A percentile compares a stretch with the other conserved stretches of the same genome.
Conservation (phyloP, 1,139 yeast species). For the Candida tetrigidarum region DNA sequence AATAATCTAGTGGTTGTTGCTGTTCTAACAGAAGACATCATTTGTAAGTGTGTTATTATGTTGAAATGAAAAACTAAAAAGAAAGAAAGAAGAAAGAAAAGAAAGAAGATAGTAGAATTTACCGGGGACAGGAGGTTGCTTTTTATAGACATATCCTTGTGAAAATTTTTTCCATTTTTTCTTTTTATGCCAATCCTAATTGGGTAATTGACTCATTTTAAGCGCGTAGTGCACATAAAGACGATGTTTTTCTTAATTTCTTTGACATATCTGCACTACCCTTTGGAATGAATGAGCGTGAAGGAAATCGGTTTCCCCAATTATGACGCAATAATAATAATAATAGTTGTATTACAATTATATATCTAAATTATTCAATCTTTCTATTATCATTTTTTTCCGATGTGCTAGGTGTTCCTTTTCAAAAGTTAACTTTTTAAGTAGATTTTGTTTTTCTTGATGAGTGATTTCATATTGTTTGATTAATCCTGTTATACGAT, state of each 20-base stretch:
- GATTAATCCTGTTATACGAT: constrained; percentile 8
- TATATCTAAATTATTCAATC: constrained; percentile 7
- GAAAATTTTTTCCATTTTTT: constrained; percentile 11
- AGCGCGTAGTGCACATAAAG: constrained; percentile 16
- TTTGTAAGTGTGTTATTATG: not conserved
- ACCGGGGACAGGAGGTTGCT: too few relatives aligned
- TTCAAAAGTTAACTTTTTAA: constrained; percentile 4
- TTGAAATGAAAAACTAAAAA: constrained; percentile 1
- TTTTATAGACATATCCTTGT: constrained; percentile 9
- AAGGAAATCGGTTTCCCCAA: too few relatives aligned
- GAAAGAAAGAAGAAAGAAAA: not conserved
- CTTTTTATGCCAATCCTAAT: constrained; percentile 10
- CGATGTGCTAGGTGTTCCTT: constrained; percentile 13
- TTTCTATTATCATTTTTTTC: constrained; percentile 10
- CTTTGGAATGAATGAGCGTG: not conserved
- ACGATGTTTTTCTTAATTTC: not conserved
- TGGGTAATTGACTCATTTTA: constrained; percentile 14
- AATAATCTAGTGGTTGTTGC: constrained; percentile 15
- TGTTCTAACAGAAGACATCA: constrained; percentile 16
- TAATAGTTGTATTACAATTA: too few relatives aligned
- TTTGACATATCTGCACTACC: not conserved
- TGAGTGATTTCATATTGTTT: constrained; percentile 13
- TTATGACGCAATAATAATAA: constrained; percentile 1
- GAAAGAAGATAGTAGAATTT: not conserved
- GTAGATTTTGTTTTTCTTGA: constrained; percentile 9